phyloP scores from a whole-genome alignment of 2,329 filamentous ascomycete species.

The Ophiognomonia clavigignenti-juglandacearum region DNA sequence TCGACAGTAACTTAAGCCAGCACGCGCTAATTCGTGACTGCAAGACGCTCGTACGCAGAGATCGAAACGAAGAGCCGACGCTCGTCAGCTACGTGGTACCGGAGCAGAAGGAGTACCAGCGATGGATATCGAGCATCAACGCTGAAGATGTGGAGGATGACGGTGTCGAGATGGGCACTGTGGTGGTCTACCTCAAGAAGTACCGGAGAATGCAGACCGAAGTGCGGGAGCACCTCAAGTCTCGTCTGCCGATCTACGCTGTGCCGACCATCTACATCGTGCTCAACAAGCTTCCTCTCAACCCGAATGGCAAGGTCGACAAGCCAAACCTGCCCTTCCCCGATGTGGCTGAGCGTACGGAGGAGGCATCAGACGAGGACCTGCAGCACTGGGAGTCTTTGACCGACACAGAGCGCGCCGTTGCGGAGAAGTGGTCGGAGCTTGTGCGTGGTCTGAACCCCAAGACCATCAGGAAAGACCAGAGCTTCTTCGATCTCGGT shows the following conservation, averaged over 20 bases:
- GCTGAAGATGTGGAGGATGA: conserved; percentile 52
- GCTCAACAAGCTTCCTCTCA: conserved; percentile 69
- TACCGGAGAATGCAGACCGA: conserved; percentile 43
- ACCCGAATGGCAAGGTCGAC: conserved; percentile 83
- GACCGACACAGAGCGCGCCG: conserved; percentile 52
- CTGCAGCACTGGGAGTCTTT: conserved; percentile 36
- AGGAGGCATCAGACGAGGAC: conserved; percentile 38
- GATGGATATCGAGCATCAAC: conserved; percentile 56
- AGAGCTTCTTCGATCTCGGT: conserved; percentile 73
- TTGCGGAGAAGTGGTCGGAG: conserved; percentile 72
- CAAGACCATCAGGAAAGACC: conserved; percentile 53
- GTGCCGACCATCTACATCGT: conserved; percentile 72
- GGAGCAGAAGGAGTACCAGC: conserved; percentile 67
- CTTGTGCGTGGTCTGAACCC: conserved; percentile 63
- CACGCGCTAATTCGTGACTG: conserved; percentile 76
- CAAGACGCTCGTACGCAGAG: conserved; percentile 77
- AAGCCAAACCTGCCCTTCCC: conserved; percentile 65
- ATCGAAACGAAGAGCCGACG: conserved; percentile 79
- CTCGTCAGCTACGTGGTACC: conserved; percentile 90
- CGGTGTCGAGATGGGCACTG: conserved; percentile 39
- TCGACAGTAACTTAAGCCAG: conserved; percentile 75
- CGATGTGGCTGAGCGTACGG: conserved; percentile 62
- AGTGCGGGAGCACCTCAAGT: conserved; percentile 62
- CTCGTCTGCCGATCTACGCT: conserved; percentile 68
- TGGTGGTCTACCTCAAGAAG: conserved; percentile 37